Conservation (phyloP, 1,284 basidiomycete genomes). For the Xerocomus minutiporus region DNA sequence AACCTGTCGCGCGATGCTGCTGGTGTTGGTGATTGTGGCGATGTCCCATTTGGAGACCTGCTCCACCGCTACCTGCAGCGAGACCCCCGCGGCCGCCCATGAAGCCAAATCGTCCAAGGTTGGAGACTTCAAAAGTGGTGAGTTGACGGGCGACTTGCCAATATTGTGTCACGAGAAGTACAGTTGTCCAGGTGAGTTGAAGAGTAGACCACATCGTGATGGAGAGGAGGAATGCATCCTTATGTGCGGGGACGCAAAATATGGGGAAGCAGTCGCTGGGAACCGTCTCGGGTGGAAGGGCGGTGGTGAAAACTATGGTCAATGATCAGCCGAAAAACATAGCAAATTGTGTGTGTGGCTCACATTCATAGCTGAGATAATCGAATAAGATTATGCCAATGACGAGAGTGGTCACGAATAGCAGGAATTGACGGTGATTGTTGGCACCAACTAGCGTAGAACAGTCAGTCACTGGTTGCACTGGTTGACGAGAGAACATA, state of each 20-base stretch:
- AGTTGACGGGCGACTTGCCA: conserved; percentile 94
- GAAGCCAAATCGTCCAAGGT: conserved; percentile 91
- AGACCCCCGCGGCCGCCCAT: conserved; percentile 96
- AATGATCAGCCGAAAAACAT: conserved; percentile 6
- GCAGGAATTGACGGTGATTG: conserved; percentile 92
- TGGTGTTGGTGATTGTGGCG: conserved; percentile 46
- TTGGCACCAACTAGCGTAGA: conserved; percentile 72
- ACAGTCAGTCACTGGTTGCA: conserved; percentile 2
- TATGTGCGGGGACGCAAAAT: conserved; percentile 65
- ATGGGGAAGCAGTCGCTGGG: conserved; percentile 61
- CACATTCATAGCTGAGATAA: conserved; percentile 78
- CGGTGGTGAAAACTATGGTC: conserved; percentile 46
- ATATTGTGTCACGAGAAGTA: conserved; percentile 81
- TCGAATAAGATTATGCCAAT: conserved; percentile 78
- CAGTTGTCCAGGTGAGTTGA: conserved; percentile 89
- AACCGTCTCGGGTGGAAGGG: conserved; percentile 41
- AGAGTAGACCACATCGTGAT: conserved; percentile 83
- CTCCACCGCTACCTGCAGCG: conserved; percentile 89
- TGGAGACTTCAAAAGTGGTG: conserved; percentile 95
- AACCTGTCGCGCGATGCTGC: conserved; percentile 33
- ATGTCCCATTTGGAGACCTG: conserved; percentile 71
- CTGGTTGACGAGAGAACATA: conserved; percentile 37
- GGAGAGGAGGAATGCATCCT: conserved; percentile 82
- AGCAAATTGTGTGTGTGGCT: conserved; percentile 29
- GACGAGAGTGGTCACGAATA: conserved; percentile 85